Conservation (phyloP, 257 asterid species). For the Nicotiana sylvestris region DNA sequence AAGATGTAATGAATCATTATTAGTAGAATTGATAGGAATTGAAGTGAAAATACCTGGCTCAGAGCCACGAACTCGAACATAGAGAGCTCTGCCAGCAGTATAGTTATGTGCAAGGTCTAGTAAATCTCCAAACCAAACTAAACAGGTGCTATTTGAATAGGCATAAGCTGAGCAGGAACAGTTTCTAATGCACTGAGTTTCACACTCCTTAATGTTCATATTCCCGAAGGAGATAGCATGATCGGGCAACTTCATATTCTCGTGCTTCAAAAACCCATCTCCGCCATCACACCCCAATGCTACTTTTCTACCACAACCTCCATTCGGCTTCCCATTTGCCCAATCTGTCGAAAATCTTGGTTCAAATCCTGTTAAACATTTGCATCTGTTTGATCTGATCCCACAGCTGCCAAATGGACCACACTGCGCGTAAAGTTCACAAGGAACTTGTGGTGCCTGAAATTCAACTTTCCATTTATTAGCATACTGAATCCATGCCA, state of each 20-base stretch:
- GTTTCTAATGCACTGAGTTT: neutral
- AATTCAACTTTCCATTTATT: neutral
- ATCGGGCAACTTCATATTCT: neutral
- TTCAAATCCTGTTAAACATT: slow-evolving; percentile 8
- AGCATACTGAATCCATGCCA: neutral
- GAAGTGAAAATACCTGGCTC: neutral
- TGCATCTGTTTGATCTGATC: neutral
- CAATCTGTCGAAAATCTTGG: slow-evolving; percentile 11
- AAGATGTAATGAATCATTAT: neutral
- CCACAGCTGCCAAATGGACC: slow-evolving; percentile 12
- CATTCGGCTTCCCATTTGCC: neutral
- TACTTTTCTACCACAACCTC: slow-evolving; percentile 7
- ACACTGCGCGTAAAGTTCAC: neutral
- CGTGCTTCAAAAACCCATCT: slow-evolving; percentile 3
- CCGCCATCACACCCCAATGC: slow-evolving; percentile 1
- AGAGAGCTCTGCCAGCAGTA: neutral
- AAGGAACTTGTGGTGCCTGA: neutral
- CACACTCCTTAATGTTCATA: neutral
- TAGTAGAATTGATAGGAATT: neutral
- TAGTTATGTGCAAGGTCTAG: neutral
- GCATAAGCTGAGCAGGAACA: slow-evolving; percentile 5
- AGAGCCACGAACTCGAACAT: slow-evolving; percentile 8
- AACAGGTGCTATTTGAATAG: neutral
- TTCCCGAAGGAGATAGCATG: neutral
- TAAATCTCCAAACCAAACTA: slow-evolving; percentile 14